phyloP scores from a whole-genome alignment of 2,329 filamentous ascomycete genomes.

The Talaromyces islandicus region DNA sequence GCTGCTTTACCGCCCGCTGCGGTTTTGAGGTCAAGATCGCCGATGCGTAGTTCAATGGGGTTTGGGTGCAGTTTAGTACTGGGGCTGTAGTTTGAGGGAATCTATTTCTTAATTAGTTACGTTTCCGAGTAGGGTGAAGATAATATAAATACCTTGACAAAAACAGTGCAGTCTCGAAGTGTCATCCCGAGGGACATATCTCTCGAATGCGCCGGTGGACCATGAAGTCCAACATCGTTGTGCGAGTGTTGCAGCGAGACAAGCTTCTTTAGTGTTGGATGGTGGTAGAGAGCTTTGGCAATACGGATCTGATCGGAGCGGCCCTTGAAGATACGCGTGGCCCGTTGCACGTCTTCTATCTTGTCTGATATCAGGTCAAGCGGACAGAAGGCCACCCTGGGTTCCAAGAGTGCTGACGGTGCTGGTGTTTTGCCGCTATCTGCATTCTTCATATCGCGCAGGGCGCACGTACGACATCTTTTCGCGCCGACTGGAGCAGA shows the following conservation, averaged over 20 bases:
- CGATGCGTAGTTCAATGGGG: conserved; percentile 50
- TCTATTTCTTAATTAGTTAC: conserved; percentile 18
- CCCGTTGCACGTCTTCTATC: conserved; percentile 39
- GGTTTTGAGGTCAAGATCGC: conserved; percentile 74
- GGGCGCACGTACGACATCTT: conserved; percentile 70
- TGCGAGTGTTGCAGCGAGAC: conserved; percentile 27
- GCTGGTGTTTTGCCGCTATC: neutral
- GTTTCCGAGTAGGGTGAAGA: neutral
- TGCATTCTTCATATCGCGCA: conserved; percentile 44
- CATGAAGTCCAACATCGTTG: conserved; percentile 29
- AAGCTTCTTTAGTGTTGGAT: conserved; percentile 29
- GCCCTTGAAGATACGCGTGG: conserved; percentile 32
- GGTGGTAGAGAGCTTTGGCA: conserved; percentile 28
- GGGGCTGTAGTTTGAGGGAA: conserved; percentile 24
- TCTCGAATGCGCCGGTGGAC: conserved; percentile 28
- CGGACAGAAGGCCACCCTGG: conserved; percentile 52
- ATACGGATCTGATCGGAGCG: conserved; percentile 32
- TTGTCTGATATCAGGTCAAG: conserved; percentile 53
- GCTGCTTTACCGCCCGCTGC: conserved; percentile 55
- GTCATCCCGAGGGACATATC: conserved; percentile 70
- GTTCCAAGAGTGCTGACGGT: neutral
- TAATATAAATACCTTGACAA: conserved; percentile 50
- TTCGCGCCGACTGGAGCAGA: conserved; percentile 58
- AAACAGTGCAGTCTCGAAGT: conserved; percentile 71
- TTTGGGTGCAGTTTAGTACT: no score